Percentiles rank a stretch among this genome's conserved stretches.
Evolutionary conservation across 768 basidiomycete genomes (phyloP).

Genomic region (Pleurotus tuoliensis): DNA sequence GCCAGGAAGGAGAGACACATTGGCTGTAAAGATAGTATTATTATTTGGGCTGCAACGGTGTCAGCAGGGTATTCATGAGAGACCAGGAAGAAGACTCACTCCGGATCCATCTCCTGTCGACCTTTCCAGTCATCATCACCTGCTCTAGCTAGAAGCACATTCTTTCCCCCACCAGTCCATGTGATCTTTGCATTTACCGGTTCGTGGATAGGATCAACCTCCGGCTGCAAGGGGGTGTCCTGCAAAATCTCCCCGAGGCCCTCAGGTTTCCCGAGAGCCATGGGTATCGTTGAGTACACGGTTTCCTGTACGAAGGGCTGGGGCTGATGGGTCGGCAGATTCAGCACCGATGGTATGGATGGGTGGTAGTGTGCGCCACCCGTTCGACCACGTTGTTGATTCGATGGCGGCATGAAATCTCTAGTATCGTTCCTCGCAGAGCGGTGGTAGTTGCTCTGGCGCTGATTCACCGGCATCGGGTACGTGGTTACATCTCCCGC

Average conservation of each 20-base stretch:
- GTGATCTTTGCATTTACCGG: constrained; percentile 48
- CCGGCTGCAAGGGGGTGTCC: constrained; percentile 9
- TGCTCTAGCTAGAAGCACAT: constrained; percentile 65
- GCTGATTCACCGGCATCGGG: constrained; percentile 6
- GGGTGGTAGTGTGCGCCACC: constrained; percentile 30
- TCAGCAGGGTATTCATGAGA: constrained; percentile 10
- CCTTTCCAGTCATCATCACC: constrained; percentile 79
- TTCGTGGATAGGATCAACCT: constrained; percentile 18
- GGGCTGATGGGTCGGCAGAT: constrained; percentile 26
- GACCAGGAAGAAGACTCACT: constrained; percentile 38
- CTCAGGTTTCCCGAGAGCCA: constrained; percentile 38
- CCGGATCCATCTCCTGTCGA: constrained; percentile 56
- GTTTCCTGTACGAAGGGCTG: constrained; percentile 50
- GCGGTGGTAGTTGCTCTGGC: not conserved
- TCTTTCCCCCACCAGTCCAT: constrained; percentile 63
- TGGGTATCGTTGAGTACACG: constrained; percentile 60
- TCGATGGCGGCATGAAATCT: constrained; percentile 1
- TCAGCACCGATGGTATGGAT: constrained; percentile 40
- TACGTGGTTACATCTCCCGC: constrained; percentile 9
- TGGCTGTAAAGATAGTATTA: constrained; percentile 30
- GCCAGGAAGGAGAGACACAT: constrained; percentile 69
- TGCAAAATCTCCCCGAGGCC: constrained; percentile 11
- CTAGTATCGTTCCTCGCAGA: constrained; percentile 4
- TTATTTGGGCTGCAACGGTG: constrained; percentile 19
- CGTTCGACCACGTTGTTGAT: constrained; percentile 28